A percentile compares a stretch with the other conserved stretches of the same genome.
Evolutionary conservation across 352 stramenopile species (phyloP).

Genomic region (Phytopythium delawarense): DNA sequence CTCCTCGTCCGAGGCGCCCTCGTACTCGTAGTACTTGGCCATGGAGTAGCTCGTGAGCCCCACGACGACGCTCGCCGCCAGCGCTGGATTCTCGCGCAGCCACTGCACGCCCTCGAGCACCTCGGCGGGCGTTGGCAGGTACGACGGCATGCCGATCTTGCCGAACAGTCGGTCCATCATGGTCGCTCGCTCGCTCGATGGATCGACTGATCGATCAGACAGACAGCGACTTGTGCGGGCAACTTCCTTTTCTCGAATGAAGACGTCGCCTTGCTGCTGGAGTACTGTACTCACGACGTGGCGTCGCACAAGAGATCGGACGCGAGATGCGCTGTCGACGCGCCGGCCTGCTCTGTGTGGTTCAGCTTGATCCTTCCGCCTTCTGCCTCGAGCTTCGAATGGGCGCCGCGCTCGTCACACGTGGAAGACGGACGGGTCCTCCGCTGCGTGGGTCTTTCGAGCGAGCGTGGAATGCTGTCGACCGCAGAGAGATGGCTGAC

Average conservation of each 20-base stretch:
- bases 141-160: constrained; percentile 46
- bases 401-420: not conserved
- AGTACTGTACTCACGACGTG: not conserved
- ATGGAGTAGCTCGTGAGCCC: constrained; percentile 67
- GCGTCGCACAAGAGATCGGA: not conserved
- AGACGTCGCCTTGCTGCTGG: not conserved
- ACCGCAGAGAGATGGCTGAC: not conserved
- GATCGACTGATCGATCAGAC: not conserved
- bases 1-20: constrained; percentile 20
- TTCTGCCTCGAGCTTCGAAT: not conserved
- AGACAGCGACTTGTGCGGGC: not conserved
- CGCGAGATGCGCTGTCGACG: constrained; percentile 30
- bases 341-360: constrained; percentile 20
- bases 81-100: constrained; percentile 59
- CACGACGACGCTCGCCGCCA: constrained; percentile 59
- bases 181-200: not conserved
- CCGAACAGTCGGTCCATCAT: constrained; percentile 35
- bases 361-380: constrained; percentile 11
- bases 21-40: constrained; percentile 57
- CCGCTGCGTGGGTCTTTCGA: not conserved
- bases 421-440: not conserved
- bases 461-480: not conserved
- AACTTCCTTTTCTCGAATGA: not conserved
- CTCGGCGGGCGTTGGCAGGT: constrained; percentile 57
- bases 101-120: constrained; percentile 60